Base-by-base conservation (phyloP, 1,284 basidiomycete genomes). In the Retiboletus fuscus region DNA sequence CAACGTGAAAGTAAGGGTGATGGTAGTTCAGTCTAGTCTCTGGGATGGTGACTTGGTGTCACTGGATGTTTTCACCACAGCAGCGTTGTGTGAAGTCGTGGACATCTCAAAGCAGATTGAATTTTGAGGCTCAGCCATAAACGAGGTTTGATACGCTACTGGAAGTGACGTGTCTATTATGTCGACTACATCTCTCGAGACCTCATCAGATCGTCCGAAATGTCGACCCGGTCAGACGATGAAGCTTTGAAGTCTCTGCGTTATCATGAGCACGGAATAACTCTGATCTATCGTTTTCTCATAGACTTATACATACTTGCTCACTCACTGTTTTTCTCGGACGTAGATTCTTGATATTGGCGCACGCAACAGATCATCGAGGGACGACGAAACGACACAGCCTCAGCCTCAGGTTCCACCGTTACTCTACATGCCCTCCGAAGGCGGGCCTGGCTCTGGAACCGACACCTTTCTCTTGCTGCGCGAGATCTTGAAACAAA, bases 191-290 rank as follows among this genome's bases (percentile, higher is more conserved):
- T 39, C 7, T 39, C 34, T 39, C 34, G 34, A 39, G n/a, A n/a
- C n/a, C n/a, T n/a, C n/a, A n/a, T n/a, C n/a, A n/a, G n/a, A n/a
- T n/a, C n/a, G n/a, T n/a, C n/a, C n/a, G n/a, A n/a, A n/a, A n/a
- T n/a, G n/a, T n/a, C n/a, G n/a, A n/a, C n/a, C n/a, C n/a, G n/a
- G n/a, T n/a, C n/a, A n/a, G n/a, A n/a, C n/a, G n/a, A n/a, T n/a
- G n/a, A n/a, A n/a, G n/a, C n/a, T n/a, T n/a, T n/a, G n/a, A n/a
- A n/a, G n/a, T n/a, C n/a, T n/a, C n/a, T n/a, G n/a, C n/a, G n/a
- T n/a, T n/a, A n/a, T 96, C 51, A 89, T 92, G 80, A 96, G 94
- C 80, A 92, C 95, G 1, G 92, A 91, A 77, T 95, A 96, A 87
- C 95, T 93, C 88, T 15, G 24, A 7, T 20, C 76, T 28, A 16